Base-by-base conservation (phyloP, 2,329 filamentous ascomycete genomes). In the Aaosphaeria arxii region DNA sequence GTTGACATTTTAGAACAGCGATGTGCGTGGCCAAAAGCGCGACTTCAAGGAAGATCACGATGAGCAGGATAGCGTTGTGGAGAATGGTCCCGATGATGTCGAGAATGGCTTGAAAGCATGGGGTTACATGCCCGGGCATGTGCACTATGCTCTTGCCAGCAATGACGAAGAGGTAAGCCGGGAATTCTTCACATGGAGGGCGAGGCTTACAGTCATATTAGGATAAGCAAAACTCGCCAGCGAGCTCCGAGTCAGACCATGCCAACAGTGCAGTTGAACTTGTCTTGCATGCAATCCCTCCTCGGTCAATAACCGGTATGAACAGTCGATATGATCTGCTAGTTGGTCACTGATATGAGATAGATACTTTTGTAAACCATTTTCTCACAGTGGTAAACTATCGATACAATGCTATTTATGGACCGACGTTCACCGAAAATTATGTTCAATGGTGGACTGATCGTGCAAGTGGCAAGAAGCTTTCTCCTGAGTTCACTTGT, bases 361-460 rank as follows among this genome's bases (percentile, higher is more conserved):
- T 43, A 77, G 76, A 78, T 48, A 63, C 70, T 2, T 64, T 79
- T 11, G 66, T 78, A 2, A 74, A 77, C 41, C 70, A 76, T 51
- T 79, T 74, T 51, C 62, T 78, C 6, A 63, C 61, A 41, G 67
- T 70, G 4, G 69, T 72, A 39, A 78, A 79, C 47, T 71, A 73
- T 45, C 71, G 74, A 30, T 77, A 77, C 50, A 77, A 71, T 49
- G 59, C 69, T 36, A 66, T 78, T 6, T 78, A 77, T 47, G 74
- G 72, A 3, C 71, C 73, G 4, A 70, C 70, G 2, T 75, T 78
- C 39, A 70, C 71, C 11, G 63, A 71, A 1, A 71, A 74, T 17
- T 78, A 78, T 54, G 64, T 71, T 6, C 56, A 68, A 32, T 78
- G 76, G 76, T 78, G 76, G 74, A 54, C 63, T 32, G 61, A 70